A percentile compares a stretch with the other conserved stretches of the same genome.
phyloP scores from a whole-genome alignment of 1,284 basidiomycete species.

The Moesziomyces aphidis region DNA sequence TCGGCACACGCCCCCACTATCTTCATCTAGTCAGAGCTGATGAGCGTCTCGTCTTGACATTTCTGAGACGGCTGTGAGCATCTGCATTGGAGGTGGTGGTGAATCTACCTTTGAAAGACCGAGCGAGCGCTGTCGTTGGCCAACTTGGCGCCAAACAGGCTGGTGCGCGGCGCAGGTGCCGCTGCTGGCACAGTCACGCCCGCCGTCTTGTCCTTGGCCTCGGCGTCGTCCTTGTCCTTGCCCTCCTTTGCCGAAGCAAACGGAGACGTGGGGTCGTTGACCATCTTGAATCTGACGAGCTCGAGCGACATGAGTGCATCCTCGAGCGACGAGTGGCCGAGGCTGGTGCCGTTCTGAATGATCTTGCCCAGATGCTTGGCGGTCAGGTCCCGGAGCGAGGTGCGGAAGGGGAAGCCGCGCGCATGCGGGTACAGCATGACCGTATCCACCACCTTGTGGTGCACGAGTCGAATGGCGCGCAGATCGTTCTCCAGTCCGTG shows the following conservation, averaged over 20 bases:
- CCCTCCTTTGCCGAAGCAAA: constrained; percentile 15
- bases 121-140: constrained; percentile 42
- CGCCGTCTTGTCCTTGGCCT: constrained; percentile 11
- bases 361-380: constrained; percentile 55
- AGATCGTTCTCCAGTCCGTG: constrained; percentile 66
- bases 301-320: constrained; percentile 61
- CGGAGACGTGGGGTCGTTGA: constrained; percentile 33
- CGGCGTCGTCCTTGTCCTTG: not conserved
- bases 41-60: too few species aligned
- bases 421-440: constrained; percentile 61
- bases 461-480: constrained; percentile 58
- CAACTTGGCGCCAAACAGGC: constrained; percentile 34
- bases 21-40: not conserved
- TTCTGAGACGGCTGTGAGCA: too few species aligned
- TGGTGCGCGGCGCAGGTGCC: constrained; percentile 17
- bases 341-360: constrained; percentile 57
- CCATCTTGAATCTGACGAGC: constrained; percentile 52
- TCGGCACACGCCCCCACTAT: not conserved
- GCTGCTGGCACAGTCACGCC: constrained; percentile 20
- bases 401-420: constrained; percentile 61
- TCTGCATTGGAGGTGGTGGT: not conserved
- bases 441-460: constrained; percentile 58
- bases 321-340: constrained; percentile 62
- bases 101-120: constrained; percentile 28
- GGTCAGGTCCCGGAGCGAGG: constrained; percentile 57